Conservation (phyloP, 2,329 filamentous ascomycete species). For the Torrubiellomyces zombiae region DNA sequence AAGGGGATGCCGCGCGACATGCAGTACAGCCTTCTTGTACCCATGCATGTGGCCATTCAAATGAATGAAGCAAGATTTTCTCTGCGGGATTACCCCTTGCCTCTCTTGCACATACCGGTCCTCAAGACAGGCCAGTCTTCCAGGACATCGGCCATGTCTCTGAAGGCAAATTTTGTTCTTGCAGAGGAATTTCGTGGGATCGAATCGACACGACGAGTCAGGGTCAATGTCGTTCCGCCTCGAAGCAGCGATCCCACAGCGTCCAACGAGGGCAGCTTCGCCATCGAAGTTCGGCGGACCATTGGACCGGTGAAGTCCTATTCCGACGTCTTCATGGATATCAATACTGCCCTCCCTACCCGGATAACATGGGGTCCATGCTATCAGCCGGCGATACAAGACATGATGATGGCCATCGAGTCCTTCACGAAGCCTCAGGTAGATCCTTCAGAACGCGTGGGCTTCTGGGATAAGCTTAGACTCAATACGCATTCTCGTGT, state of each 20-base stretch:
- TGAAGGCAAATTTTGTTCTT: conserved; percentile 85
- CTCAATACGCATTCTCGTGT: conserved; percentile 87
- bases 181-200: conserved; percentile 79
- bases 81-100: conserved; percentile 83
- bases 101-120: conserved; percentile 75
- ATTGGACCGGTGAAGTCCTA: conserved; percentile 94
- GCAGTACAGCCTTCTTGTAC: conserved; percentile 76
- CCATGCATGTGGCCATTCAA: conserved; percentile 75
- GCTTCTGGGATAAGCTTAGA: conserved; percentile 98
- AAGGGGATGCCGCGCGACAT: conserved; percentile 92
- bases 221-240: conserved; percentile 71
- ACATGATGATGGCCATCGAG: conserved; percentile 99
- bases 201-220: conserved; percentile 64
- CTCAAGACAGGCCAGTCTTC: conserved; percentile 66
- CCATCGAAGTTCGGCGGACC: conserved; percentile 75
- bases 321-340: conserved; percentile 78
- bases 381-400: conserved; percentile 93
- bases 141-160: conserved; percentile 61
- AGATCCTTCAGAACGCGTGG: conserved; percentile 82
- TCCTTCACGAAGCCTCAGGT: conserved; percentile 92
- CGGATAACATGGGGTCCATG: conserved; percentile 94
- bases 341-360: conserved; percentile 84
- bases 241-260: conserved; percentile 34
- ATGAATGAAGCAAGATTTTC: conserved; percentile 83
- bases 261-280: conserved; percentile 49